Conservation (phyloP, 306 rosid species). For the Vicia sativa region DNA sequence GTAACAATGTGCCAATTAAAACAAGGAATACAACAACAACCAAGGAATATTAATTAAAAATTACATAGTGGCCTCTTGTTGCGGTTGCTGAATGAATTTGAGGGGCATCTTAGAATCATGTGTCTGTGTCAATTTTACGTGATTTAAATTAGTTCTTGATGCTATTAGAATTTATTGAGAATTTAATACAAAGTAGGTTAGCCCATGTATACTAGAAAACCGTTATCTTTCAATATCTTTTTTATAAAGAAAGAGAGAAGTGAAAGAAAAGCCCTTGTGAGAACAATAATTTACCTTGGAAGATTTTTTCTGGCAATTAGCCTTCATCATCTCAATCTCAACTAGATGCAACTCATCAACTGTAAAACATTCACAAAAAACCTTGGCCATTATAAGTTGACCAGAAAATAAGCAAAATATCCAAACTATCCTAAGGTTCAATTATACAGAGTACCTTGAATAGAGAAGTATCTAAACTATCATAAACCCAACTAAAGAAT, state of each 20-base stretch:
- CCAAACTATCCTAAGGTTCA: conserved; percentile 25
- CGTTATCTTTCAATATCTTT: conserved; percentile 18
- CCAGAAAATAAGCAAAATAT: no score
- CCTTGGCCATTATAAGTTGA: no score
- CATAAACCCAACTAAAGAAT: no score
- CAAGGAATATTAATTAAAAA: conserved; percentile 30
- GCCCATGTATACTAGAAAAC: conserved; percentile 11
- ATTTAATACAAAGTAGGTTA: conserved; percentile 27
- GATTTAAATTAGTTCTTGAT: conserved; percentile 36
- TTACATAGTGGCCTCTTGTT: conserved; percentile 68
- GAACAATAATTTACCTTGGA: conserved; percentile 50
- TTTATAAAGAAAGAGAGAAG: background rate
- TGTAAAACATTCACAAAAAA: no score
- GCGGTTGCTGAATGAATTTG: conserved; percentile 65
- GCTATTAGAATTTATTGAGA: conserved; percentile 30
- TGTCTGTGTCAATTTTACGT: conserved; percentile 59
- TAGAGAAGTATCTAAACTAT: no score
- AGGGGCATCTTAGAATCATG: conserved; percentile 53
- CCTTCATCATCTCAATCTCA: conserved; percentile 84
- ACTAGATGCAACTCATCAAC: conserved; percentile 74
- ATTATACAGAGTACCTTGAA: no score
- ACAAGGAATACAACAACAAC: conserved; percentile 38
- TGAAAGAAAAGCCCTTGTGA: conserved; percentile 12
- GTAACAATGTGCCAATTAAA: conserved; percentile 19
- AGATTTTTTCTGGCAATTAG: conserved; percentile 74